Percentiles rank a stretch among this genome's conserved stretches.
Conservation (phyloP, 2,329 filamentous ascomycete genomes). For the Paraconiothyrium brasiliense region DNA sequence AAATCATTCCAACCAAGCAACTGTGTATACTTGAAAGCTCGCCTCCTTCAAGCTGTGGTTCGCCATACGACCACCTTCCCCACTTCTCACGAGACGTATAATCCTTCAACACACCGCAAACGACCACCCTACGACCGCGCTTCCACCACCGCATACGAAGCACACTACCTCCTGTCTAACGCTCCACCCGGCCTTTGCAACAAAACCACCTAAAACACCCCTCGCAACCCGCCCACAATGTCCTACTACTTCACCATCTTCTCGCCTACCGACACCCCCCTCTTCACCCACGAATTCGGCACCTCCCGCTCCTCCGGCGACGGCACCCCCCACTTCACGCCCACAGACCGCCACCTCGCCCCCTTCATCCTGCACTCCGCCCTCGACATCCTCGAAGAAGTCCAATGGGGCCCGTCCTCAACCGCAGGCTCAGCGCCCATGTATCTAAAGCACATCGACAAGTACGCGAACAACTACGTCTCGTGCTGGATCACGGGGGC, state of each 20-base stretch:
- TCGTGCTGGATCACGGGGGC: slow-evolving; percentile 93
- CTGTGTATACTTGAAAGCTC: no score
- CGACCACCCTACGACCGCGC: no score
- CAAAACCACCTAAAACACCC: neutral
- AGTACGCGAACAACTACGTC: slow-evolving; percentile 95
- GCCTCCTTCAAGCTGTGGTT: neutral
- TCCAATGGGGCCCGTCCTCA: slow-evolving; percentile 77
- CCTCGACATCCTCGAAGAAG: slow-evolving; percentile 93
- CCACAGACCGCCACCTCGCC: slow-evolving; percentile 91
- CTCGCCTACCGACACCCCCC: slow-evolving; percentile 91
- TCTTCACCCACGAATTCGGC: slow-evolving; percentile 97
- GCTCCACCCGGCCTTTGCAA: neutral
- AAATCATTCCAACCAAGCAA: neutral
- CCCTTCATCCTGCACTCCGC: slow-evolving; percentile 97
- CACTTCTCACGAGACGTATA: no score
- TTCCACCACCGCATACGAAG: neutral
- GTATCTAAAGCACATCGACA: slow-evolving; percentile 96
- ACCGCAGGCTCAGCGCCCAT: slow-evolving; percentile 58
- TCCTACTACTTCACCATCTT: slow-evolving; percentile 99
- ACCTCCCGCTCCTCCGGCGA: slow-evolving; percentile 96
- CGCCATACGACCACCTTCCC: no score
- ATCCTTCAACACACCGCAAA: neutral
- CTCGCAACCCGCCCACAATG: slow-evolving; percentile 65
- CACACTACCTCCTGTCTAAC: no score
- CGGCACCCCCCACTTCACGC: slow-evolving; percentile 86